phyloP scores from a whole-genome alignment of 2,329 filamentous ascomycete genomes.

The Metarhizium rileyi region DNA sequence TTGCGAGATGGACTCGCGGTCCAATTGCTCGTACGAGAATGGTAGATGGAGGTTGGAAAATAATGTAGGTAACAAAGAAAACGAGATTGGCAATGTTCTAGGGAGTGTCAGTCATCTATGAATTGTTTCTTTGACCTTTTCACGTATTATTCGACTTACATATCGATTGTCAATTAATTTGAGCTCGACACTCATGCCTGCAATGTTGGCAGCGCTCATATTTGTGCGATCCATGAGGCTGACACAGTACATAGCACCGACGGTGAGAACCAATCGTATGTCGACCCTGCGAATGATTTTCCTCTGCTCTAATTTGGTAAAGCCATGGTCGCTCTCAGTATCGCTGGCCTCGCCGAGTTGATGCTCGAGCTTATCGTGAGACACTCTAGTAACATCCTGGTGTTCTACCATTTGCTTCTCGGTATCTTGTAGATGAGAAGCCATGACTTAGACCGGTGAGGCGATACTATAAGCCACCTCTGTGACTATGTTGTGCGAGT shows the following conservation, averaged over 20 bases:
- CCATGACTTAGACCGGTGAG: slow-evolving; percentile 12
- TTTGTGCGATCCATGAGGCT: slow-evolving; percentile 75
- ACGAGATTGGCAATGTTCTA: slow-evolving; percentile 58
- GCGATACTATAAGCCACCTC: too few relatives aligned
- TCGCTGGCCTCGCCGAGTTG: slow-evolving; percentile 34
- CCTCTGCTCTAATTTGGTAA: slow-evolving; percentile 52
- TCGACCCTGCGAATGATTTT: slow-evolving; percentile 63
- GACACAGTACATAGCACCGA: slow-evolving; percentile 62
- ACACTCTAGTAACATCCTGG: slow-evolving; percentile 14
- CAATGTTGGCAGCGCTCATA: slow-evolving; percentile 61
- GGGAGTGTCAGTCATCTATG: neutral
- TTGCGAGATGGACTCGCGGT: slow-evolving; percentile 44
- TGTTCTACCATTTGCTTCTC: slow-evolving; percentile 17
- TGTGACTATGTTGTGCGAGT: neutral
- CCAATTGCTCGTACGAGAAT: slow-evolving; percentile 59
- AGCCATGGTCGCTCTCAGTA: slow-evolving; percentile 33
- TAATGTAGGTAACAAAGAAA: slow-evolving; percentile 65
- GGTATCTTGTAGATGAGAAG: slow-evolving; percentile 10
- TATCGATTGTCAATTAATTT: slow-evolving; percentile 35
- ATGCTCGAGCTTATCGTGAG: slow-evolving; percentile 14
- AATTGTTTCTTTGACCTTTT: neutral
- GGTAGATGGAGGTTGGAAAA: slow-evolving; percentile 64
- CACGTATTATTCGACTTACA: slow-evolving; percentile 22
- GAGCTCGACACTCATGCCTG: slow-evolving; percentile 47
- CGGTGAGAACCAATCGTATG: slow-evolving; percentile 49